Conservation (phyloP, 805 yeast species). For the Starmerella scarabaei region DNA sequence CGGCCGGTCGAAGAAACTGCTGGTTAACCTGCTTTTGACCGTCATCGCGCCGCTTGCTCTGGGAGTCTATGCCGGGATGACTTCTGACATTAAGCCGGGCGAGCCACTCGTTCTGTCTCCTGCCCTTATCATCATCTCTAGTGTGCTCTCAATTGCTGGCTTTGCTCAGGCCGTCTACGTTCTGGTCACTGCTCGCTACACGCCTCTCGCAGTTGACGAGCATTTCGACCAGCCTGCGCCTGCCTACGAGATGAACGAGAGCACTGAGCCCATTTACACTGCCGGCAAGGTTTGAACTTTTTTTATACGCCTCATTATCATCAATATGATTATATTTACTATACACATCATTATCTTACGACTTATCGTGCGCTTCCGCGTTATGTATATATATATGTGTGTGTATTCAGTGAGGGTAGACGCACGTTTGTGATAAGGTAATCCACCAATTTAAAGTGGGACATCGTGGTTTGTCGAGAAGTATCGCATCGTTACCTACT, state of each 20-base stretch:
- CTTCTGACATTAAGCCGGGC: slow-evolving; percentile 20
- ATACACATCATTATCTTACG: too few relatives aligned
- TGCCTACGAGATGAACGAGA: neutral
- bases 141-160: neutral
- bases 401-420: too few relatives aligned
- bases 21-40: neutral
- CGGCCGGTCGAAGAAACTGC: neutral
- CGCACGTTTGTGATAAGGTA: too few relatives aligned
- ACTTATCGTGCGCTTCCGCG: too few relatives aligned
- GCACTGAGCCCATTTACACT: neutral
- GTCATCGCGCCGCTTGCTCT: neutral
- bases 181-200: neutral
- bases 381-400: too few relatives aligned
- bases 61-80: slow-evolving; percentile 16
- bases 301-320: too few relatives aligned
- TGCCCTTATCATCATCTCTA: neutral
- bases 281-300: neutral
- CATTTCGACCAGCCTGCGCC: neutral
- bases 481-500: too few relatives aligned
- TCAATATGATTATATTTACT: too few relatives aligned
- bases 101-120: neutral
- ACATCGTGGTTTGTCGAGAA: too few relatives aligned
- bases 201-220: neutral
- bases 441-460: too few relatives aligned
- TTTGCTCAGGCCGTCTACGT: neutral